Evolutionary conservation across 2,329 filamentous ascomycete species (phyloP).

Genomic region (Sclerotinia trifoliorum): DNA sequence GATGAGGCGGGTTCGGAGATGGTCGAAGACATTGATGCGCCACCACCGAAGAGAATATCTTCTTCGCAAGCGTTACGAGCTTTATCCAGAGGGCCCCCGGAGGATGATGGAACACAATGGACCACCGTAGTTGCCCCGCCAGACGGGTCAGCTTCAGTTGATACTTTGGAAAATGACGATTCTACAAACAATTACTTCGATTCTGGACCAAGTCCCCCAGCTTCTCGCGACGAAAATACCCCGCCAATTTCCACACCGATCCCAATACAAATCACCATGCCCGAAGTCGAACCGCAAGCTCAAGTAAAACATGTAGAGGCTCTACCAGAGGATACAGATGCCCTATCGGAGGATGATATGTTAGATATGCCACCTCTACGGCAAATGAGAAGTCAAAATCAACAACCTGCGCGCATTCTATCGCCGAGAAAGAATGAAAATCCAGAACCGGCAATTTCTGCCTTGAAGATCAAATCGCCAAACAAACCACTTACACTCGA

Average conservation of each 20-base stretch:
- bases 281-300: neutral
- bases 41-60: conserved; percentile 53
- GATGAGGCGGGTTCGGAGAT: conserved; percentile 40
- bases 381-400: conserved; percentile 25
- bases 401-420: conserved; percentile 24
- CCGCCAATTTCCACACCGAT: neutral
- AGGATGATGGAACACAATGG: conserved; percentile 44
- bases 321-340: conserved; percentile 16
- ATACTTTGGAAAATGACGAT: conserved; percentile 20
- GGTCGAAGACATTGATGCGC: conserved; percentile 42
- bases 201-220: neutral
- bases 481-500: conserved; percentile 21
- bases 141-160: conserved; percentile 39
- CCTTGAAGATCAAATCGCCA: conserved; percentile 13
- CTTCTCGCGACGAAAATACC: conserved; percentile 10
- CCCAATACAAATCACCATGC: neutral
- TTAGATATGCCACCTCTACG: conserved; percentile 32
- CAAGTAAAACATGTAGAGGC: conserved; percentile 3
- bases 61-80: conserved; percentile 55
- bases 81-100: conserved; percentile 52
- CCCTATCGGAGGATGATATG: conserved; percentile 32
- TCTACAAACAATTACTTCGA: conserved; percentile 14
- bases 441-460: conserved; percentile 7
- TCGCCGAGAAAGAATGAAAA: conserved; percentile 8
- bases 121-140: conserved; percentile 38